Evolutionary conservation across 1,284 basidiomycete genomes (phyloP).

Genomic region (Boletellus deceptivus): DNA sequence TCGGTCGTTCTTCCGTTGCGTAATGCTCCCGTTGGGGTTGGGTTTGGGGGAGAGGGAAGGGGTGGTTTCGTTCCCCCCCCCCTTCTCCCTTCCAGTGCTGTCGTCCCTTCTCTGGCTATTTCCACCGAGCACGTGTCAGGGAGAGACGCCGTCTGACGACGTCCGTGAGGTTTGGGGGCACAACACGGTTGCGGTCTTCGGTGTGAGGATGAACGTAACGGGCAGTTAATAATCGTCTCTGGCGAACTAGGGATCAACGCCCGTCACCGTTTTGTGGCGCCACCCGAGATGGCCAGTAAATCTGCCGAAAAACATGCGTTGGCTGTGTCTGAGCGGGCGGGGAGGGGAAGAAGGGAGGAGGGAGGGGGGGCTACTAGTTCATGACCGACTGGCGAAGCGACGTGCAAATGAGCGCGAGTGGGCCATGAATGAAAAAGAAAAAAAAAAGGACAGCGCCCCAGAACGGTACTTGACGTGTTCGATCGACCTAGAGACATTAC

Average conservation of each 20-base stretch:
- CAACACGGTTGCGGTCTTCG: not conserved
- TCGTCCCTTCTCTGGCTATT: slow-evolving; percentile 8
- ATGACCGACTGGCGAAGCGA: no score
- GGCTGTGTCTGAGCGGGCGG: slow-evolving; percentile 8
- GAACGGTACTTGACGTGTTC: not conserved
- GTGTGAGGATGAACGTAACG: slow-evolving; percentile 4
- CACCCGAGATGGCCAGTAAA: slow-evolving; percentile 8
- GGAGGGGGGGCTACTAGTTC: no score
- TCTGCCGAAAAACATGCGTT: slow-evolving; percentile 6
- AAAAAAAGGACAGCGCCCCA: no score
- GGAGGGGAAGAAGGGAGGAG: not conserved
- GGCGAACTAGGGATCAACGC: slow-evolving; percentile 15
- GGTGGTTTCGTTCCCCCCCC: no score
- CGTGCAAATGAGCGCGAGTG: not conserved
- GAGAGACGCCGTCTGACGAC: slow-evolving; percentile 14
- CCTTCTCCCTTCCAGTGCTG: no score
- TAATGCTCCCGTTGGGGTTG: not conserved
- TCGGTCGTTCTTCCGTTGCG: not conserved
- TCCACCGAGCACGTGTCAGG: slow-evolving; percentile 16
- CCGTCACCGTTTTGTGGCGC: slow-evolving; percentile 7
- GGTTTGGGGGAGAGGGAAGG: no score
- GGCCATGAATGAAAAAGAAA: no score
- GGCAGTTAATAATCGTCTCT: slow-evolving; percentile 2
- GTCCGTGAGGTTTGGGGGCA: not conserved
- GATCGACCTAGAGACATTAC: slow-evolving; percentile 16